A percentile compares a stretch with the other conserved stretches of the same genome.
Conservation (phyloP, 179 eudicot genomes). For the Actinidia arguta region DNA sequence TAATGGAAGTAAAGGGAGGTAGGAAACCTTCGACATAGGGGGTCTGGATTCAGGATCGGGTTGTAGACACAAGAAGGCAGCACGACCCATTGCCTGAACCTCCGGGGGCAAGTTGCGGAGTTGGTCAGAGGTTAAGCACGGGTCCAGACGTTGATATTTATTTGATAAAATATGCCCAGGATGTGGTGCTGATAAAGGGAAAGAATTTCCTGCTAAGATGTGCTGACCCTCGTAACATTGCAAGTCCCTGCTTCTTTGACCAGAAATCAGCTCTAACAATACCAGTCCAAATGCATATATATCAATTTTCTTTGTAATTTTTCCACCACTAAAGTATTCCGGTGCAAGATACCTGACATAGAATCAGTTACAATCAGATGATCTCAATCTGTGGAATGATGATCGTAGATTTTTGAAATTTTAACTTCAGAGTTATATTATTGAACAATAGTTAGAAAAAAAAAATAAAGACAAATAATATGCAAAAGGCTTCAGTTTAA, state of each 20-base stretch:
- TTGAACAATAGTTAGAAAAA: not conserved
- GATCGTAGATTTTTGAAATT: not conserved
- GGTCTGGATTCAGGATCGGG: conserved; percentile 16
- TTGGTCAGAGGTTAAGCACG: too few species aligned
- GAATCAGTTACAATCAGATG: not conserved
- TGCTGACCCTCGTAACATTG: conserved; percentile 46
- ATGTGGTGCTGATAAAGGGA: conserved; percentile 46
- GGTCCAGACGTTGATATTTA: too few species aligned
- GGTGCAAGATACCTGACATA: conserved; percentile 83
- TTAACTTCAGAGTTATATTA: not conserved
- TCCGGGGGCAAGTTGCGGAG: conserved; percentile 59
- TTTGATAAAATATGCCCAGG: conserved; percentile 33
- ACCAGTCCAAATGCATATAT: conserved; percentile 86
- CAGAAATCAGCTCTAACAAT: conserved; percentile 79
- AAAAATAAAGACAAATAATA: not conserved
- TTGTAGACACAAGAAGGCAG: conserved; percentile 84
- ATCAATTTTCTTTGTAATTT: conserved; percentile 81
- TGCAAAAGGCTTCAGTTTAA: not conserved
- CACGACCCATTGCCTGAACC: conserved; percentile 72
- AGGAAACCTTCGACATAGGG: not conserved
- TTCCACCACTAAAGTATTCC: conserved; percentile 66
- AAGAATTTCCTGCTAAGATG: conserved; percentile 44
- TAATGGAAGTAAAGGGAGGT: not conserved
- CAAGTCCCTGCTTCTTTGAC: conserved; percentile 62
- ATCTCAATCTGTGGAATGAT: not conserved